Percentiles rank a stretch among this genome's conserved stretches.
These are phyloP conservation scores for Zoysia matrella DNA, from an alignment of 202 grass and related monocot genomes.

Conservation along the genomic window DNA sequence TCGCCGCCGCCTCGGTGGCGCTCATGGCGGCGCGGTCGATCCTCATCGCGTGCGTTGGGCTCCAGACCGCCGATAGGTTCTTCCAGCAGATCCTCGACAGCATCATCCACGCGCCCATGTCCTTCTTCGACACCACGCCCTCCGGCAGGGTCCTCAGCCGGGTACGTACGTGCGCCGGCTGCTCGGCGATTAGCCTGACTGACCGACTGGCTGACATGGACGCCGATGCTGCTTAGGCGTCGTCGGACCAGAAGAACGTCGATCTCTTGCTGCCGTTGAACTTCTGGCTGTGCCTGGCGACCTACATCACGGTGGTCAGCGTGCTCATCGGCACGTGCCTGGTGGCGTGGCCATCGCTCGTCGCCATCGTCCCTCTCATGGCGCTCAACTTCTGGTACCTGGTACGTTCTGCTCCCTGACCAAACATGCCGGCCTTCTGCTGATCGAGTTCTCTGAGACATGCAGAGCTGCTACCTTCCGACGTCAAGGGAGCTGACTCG, in stretches of 20 bases:
- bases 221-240: conserved; percentile 55
- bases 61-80: conserved; percentile 77
- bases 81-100: conserved; percentile 89
- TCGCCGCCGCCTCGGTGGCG: conserved; percentile 57
- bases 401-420: conserved; percentile 47
- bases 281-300: conserved; percentile 72
- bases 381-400: conserved; percentile 90
- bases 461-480: conserved; percentile 75
- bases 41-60: conserved; percentile 73
- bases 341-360: conserved; percentile 89
- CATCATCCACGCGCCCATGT: conserved; percentile 96
- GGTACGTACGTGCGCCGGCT: conserved; percentile 38
- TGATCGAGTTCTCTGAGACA: too few relatives aligned
- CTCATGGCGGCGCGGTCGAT: conserved; percentile 60
- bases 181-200: too few relatives aligned
- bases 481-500: conserved; percentile 95
- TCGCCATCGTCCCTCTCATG: conserved; percentile 72
- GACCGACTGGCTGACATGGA: not conserved
- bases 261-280: conserved; percentile 94
- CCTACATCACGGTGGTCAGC: conserved; percentile 90
- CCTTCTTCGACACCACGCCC: conserved; percentile 97
- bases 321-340: conserved; percentile 72
- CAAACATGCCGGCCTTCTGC: too few relatives aligned
- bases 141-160: conserved; percentile 97
- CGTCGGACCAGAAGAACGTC: conserved; percentile 91